Evolutionary conservation across 768 basidiomycete species (phyloP).

Genomic region (Pholiota microspora): DNA sequence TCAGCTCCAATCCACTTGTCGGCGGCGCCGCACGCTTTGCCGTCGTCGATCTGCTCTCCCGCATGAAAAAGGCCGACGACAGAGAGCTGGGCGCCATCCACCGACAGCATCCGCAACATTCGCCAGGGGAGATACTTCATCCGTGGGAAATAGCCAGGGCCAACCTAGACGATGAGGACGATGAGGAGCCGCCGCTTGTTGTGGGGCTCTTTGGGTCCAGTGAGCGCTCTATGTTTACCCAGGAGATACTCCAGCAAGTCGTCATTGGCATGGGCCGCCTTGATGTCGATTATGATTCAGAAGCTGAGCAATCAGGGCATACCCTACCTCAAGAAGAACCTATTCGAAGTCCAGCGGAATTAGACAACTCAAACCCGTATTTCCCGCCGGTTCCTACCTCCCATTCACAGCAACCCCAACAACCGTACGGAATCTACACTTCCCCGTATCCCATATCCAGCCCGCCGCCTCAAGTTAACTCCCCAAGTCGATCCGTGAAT

Average conservation of each 20-base stretch:
- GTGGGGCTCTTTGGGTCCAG: conserved; percentile 48
- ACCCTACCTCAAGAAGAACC: conserved; percentile 5
- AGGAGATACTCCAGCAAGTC: conserved; percentile 82
- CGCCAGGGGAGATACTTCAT: conserved; percentile 15
- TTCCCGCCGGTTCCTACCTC: conserved; percentile 43
- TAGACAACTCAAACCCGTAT: conserved; percentile 46
- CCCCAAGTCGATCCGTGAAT: conserved; percentile 3
- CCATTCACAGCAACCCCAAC: too few relatives aligned
- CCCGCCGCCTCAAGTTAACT: conserved; percentile 24
- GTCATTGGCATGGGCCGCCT: conserved; percentile 88
- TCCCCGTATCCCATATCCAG: conserved; percentile 22
- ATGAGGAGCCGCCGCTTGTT: conserved; percentile 29
- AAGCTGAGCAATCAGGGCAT: conserved; percentile 14
- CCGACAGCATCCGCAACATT: conserved; percentile 10
- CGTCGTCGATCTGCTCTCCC: conserved; percentile 73
- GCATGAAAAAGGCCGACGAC: conserved; percentile 64
- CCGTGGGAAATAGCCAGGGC: conserved; percentile 19
- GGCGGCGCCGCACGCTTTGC: conserved; percentile 71
- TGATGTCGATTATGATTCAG: conserved; percentile 34
- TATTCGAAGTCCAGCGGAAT: conserved; percentile 1
- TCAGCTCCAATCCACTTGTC: conserved; percentile 74
- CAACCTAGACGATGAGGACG: conserved; percentile 24
- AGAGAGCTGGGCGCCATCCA: conserved; percentile 26
- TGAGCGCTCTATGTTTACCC: conserved; percentile 68
- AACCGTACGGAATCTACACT: conserved; percentile 14